Base-by-base conservation (phyloP, 164 flowering plant species). In the Macadamia integrifolia region DNA sequence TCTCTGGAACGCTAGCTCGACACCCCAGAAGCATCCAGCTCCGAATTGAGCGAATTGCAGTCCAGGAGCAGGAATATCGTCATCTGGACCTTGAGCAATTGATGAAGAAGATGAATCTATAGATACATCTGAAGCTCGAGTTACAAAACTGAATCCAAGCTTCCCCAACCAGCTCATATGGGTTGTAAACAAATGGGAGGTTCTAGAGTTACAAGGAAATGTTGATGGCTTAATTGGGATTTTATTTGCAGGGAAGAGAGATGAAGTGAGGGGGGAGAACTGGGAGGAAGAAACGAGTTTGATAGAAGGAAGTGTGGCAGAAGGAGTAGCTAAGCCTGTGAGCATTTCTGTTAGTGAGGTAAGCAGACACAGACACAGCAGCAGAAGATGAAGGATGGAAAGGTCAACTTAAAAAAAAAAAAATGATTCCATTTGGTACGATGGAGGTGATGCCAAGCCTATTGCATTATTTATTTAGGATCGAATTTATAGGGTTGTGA, bases 11-110 rank as follows among this genome's bases (percentile, higher is more conserved):
- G 88, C 95, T 62, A 93, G 71, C 67, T 93, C 98, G 3, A 89
- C 92, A 1, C 97, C 93, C 98, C 97, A 93, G 70, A 91, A 93
- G 73, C 97, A 93, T 0, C 98, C 98, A 2, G 92, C 93, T 0
- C 93, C 98, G 73, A 93, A 79, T 58, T 88, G 89, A 9, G 85
- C 87, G 68, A 90, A 90, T 68, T 81, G 77, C 72, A 84, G 93
- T 0, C 89, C 93, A 0, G 95, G 87, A 3, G 85, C 87, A 0
- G 95, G 93, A 9, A 77, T 40, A 61, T 90, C 93, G 50, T 86
- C 87, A 71, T 93, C 98, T 0, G 95, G 95, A 18, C 87, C 87
- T 72, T 84, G 95, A 6, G 96, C 82, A 23, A 82, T 78, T 6
- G 88, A 53, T n/a, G 86, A 77, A 46, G 86, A 75, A 9, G 81